Percentiles rank a stretch among this genome's conserved stretches.
These are phyloP conservation scores for Grigorovia humatica DNA, from an alignment of 805 yeast species.

Conservation along the genomic window DNA sequence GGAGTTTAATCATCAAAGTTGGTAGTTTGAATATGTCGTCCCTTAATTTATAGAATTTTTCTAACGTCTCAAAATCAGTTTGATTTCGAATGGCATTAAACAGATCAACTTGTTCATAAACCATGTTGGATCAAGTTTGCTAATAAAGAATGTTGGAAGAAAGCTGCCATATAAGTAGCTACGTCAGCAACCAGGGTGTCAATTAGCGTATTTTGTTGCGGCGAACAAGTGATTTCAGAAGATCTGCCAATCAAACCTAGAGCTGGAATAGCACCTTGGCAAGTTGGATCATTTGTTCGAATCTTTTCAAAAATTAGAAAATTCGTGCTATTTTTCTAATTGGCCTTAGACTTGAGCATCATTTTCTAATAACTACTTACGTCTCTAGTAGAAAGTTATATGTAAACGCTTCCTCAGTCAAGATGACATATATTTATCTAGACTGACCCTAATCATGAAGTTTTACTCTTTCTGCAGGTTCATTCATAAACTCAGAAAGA, in stretches of 20 bases:
- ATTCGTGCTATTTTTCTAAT: slow-evolving; percentile 50
- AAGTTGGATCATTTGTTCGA: slow-evolving; percentile 55
- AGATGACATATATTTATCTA: slow-evolving; percentile 24
- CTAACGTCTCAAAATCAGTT: slow-evolving; percentile 39
- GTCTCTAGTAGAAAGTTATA: slow-evolving; percentile 54
- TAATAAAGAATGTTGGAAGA: slow-evolving; percentile 77
- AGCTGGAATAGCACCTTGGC: slow-evolving; percentile 68
- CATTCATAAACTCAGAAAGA: no score
- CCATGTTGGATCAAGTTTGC: slow-evolving; percentile 76
- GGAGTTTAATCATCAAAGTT: slow-evolving; percentile 72
- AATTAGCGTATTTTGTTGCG: slow-evolving; percentile 73
- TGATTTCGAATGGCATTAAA: slow-evolving; percentile 67
- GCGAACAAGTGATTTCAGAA: slow-evolving; percentile 79
- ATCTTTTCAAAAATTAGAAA: slow-evolving; percentile 55
- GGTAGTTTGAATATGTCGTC: slow-evolving; percentile 35
- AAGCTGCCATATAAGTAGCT: slow-evolving; percentile 78
- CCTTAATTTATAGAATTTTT: slow-evolving; percentile 40
- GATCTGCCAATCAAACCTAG: slow-evolving; percentile 67
- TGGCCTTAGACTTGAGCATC: slow-evolving; percentile 50
- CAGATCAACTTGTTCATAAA: slow-evolving; percentile 72
- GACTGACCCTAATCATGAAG: slow-evolving; percentile 16
- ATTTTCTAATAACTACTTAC: slow-evolving; percentile 49
- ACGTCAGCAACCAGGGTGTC: slow-evolving; percentile 72
- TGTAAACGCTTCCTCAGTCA: slow-evolving; percentile 45
- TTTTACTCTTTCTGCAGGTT: no score